Evolutionary conservation across 208 protist genomes (phyloP).

Genomic region (Trichomonas tenax): DNA sequence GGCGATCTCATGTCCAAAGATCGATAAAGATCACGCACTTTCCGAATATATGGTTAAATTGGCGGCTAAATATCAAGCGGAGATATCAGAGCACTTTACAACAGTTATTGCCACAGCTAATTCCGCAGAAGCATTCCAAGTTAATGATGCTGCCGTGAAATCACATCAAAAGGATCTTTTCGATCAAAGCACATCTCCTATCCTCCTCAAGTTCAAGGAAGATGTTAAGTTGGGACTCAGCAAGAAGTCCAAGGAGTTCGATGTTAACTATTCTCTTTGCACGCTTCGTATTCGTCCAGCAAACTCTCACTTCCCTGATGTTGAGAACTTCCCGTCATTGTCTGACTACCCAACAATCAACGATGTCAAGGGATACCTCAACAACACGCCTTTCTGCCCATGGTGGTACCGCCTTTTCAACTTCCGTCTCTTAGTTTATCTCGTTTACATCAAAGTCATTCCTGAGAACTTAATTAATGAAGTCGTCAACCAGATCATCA

Average conservation of each 20-base stretch:
- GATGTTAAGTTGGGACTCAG: neutral
- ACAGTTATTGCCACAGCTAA: neutral
- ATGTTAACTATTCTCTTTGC: neutral
- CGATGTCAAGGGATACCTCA: neutral
- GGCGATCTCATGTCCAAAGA: neutral
- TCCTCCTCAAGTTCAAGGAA: neutral
- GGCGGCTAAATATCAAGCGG: neutral
- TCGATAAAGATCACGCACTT: neutral
- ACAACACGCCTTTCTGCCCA: neutral
- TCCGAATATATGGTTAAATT: neutral
- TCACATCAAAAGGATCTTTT: neutral
- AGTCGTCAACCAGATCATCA: neutral
- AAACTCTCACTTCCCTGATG: neutral
- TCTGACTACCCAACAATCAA: neutral
- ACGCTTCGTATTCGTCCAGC: neutral
- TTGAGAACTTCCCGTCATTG: neutral
- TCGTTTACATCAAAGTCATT: neutral
- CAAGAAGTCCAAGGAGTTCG: neutral
- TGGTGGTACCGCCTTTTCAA: neutral
- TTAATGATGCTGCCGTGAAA: neutral
- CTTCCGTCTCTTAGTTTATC: neutral
- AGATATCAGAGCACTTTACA: neutral
- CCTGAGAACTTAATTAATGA: neutral
- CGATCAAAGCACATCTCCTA: neutral
- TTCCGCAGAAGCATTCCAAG: neutral